Percentiles rank a stretch among this genome's conserved stretches.
Evolutionary conservation across 805 yeast genomes (phyloP).

Genomic region (Metschnikowia lochheadii): DNA sequence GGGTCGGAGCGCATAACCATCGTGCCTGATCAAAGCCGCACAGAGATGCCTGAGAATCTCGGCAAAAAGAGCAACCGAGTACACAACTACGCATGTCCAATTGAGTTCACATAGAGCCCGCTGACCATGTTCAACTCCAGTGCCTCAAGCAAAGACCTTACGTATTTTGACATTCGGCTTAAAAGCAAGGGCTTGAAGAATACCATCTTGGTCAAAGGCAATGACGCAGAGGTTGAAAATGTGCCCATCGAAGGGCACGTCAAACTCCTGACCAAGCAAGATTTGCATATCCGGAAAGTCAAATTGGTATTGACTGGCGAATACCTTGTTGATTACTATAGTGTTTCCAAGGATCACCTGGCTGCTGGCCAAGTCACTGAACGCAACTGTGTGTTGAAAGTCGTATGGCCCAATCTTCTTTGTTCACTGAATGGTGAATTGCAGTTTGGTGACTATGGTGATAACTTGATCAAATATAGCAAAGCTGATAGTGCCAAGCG

Average conservation of each 20-base stretch:
- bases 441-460: slow-evolving; percentile 41
- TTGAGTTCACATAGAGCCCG: neutral
- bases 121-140: neutral
- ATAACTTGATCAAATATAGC: slow-evolving; percentile 21
- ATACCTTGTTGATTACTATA: slow-evolving; percentile 39
- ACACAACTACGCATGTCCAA: neutral
- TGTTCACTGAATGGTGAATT: slow-evolving; percentile 36
- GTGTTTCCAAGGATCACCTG: slow-evolving; percentile 26
- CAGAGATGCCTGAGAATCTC: neutral
- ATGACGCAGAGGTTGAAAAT: slow-evolving; percentile 41
- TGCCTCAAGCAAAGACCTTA: slow-evolving; percentile 17
- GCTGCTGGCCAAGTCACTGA: slow-evolving; percentile 35
- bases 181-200: slow-evolving; percentile 41
- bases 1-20: slow-evolving; percentile 1
- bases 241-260: slow-evolving; percentile 44
- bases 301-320: slow-evolving; percentile 42
- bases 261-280: slow-evolving; percentile 42
- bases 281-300: slow-evolving; percentile 36
- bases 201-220: slow-evolving; percentile 40
- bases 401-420: slow-evolving; percentile 48
- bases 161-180: slow-evolving; percentile 37
- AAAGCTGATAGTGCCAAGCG: slow-evolving; percentile 18
- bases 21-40: neutral
- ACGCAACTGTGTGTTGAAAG: slow-evolving; percentile 36
- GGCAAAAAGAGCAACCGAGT: slow-evolving; percentile 1